These are phyloP conservation scores for Tetrastigma voinierianum DNA, from an alignment of 164 flowering plant genomes.

Conservation along the genomic window DNA sequence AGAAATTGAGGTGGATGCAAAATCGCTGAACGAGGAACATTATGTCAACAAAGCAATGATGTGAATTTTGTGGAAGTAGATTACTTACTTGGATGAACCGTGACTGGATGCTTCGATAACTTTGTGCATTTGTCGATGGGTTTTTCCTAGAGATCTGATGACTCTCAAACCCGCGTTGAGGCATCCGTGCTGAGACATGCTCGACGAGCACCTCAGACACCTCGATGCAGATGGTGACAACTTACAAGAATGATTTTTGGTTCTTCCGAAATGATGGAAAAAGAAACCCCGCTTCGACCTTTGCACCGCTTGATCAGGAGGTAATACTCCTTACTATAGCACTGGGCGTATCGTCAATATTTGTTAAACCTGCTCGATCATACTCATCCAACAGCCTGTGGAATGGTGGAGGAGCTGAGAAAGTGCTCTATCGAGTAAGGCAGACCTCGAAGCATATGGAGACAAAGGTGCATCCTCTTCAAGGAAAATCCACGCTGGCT, in stretches of 20 bases:
- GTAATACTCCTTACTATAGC: too few relatives aligned
- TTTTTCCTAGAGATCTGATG: constrained; percentile 44
- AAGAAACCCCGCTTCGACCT: constrained; percentile 18
- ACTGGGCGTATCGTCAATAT: too few relatives aligned
- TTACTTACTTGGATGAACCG: constrained; percentile 32
- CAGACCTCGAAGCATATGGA: constrained; percentile 15
- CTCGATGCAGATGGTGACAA: constrained; percentile 36
- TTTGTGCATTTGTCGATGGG: constrained; percentile 25
- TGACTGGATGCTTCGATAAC: constrained; percentile 30
- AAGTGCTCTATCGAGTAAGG: constrained; percentile 8
- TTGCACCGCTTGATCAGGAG: constrained; percentile 3
- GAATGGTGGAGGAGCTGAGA: constrained; percentile 17
- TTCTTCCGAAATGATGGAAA: constrained; percentile 19
- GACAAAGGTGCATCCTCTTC: constrained; percentile 44
- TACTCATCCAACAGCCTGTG: constrained; percentile 16
- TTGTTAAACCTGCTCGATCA: not conserved
- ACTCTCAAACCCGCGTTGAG: constrained; percentile 30
- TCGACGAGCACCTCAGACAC: constrained; percentile 47
- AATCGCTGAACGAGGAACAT: constrained; percentile 28
- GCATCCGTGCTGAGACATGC: constrained; percentile 30
- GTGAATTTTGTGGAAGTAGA: constrained; percentile 20
- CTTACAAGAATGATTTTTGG: constrained; percentile 17
- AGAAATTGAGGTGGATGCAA: constrained; percentile 19
- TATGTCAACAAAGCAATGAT: too few relatives aligned
- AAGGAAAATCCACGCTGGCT: constrained; percentile 19